Conservation (phyloP, 129 eudicot species). For the Tagetes erecta region DNA sequence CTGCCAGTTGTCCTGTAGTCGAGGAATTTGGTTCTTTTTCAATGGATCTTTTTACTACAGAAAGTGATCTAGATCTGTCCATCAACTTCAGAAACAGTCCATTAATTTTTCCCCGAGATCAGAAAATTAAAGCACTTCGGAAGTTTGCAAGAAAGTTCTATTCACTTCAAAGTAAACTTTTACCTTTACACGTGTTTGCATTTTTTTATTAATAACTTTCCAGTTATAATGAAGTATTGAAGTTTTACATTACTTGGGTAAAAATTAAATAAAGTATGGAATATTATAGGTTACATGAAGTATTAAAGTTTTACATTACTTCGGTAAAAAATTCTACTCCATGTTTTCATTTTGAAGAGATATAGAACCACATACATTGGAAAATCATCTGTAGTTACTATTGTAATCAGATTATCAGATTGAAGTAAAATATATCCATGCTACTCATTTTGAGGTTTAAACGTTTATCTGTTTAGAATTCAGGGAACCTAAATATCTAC, state of each 20-base stretch:
- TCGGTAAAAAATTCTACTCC: background rate
- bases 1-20: slow-evolving; percentile 56
- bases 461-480: background rate
- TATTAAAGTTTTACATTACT: background rate
- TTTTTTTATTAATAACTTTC: slow-evolving; percentile 10
- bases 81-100: slow-evolving; percentile 57
- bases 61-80: slow-evolving; percentile 90
- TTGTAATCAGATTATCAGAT: background rate
- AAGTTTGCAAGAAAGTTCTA: slow-evolving; percentile 81
- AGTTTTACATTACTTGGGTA: background rate
- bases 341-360: background rate
- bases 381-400: background rate
- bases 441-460: background rate
- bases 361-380: background rate
- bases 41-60: slow-evolving; percentile 84
- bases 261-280: background rate
- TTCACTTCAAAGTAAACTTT: slow-evolving; percentile 66
- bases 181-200: background rate
- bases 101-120: slow-evolving; percentile 51
- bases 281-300: background rate
- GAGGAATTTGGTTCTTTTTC: slow-evolving; percentile 87
- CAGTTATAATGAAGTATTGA: background rate
- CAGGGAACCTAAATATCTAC: background rate
- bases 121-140: slow-evolving; percentile 70
- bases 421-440: background rate